These are phyloP conservation scores for Fonsecaea multimorphosa DNA, from an alignment of 2,329 filamentous ascomycete species.

Conservation along the genomic window DNA sequence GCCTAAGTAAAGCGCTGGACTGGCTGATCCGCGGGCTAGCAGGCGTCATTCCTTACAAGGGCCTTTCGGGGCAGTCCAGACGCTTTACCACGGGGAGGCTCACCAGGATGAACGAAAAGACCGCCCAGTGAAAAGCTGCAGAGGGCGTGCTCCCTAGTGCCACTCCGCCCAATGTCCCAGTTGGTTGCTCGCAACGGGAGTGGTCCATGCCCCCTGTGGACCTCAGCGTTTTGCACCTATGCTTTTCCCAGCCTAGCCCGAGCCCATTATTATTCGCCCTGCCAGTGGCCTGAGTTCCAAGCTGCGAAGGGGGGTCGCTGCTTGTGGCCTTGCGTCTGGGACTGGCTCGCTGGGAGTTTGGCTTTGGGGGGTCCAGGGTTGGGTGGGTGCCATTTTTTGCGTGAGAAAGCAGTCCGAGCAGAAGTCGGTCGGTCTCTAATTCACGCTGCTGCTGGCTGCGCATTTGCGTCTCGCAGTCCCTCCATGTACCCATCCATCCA, in stretches of 20 bases:
- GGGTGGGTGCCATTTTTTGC: constrained; percentile 17
- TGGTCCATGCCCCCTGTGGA: constrained; percentile 6
- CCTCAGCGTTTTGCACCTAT: constrained; percentile 3
- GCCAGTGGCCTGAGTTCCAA: constrained; percentile 18
- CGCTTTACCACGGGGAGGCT: neutral
- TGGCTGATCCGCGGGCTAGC: constrained; percentile 2
- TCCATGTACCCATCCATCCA: constrained; percentile 32
- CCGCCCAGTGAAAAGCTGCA: constrained; percentile 6
- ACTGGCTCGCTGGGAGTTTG: constrained; percentile 20
- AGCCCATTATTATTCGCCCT: constrained; percentile 23
- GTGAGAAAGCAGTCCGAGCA: constrained; percentile 6
- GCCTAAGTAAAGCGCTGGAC: constrained; percentile 2
- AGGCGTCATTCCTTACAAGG: constrained; percentile 7
- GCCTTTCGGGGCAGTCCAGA: neutral
- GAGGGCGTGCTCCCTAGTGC: constrained; percentile 2
- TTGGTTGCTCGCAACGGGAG: constrained; percentile 7
- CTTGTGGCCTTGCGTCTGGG: constrained; percentile 2
- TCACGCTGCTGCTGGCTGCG: constrained; percentile 13
- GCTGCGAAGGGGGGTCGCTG: neutral
- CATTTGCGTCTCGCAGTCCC: constrained; percentile 29
- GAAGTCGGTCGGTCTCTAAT: constrained; percentile 15
- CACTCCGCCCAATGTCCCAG: neutral
- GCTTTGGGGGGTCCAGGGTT: constrained; percentile 19
- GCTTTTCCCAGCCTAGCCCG: constrained; percentile 20
- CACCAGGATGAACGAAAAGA: neutral